Evolutionary conservation across 2,329 filamentous ascomycete species (phyloP), one percentile per base, ranked within the genome.

Genomic region (Leptosphaerulina australis): DNA sequence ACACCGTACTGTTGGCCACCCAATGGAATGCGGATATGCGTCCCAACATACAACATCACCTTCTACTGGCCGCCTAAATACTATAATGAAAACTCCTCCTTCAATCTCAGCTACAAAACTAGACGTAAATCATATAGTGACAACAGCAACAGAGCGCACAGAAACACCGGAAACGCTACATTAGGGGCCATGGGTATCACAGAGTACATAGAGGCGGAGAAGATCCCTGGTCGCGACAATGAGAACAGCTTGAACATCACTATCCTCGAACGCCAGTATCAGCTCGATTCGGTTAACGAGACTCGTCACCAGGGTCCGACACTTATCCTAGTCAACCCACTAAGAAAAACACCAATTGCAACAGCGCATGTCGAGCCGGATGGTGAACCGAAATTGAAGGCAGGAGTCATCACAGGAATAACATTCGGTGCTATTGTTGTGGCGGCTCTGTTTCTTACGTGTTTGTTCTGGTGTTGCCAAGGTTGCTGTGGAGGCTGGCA

Each of bases 1-100:
- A 55, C 52, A n/a, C 38, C 54, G 15, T 59, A 52, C 37, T 64
- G 59, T 50, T 64, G 44, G 40, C 59, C 61, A 3, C 58, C 50
- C 0, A 61, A 62, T 18, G 53, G 56, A 25, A 58, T 54, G 3
- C 46, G 58, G 7, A 56, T 64, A 33, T 62, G 59, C 44, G 21
- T 21, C 11, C 39, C 43, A 21, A 15, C 28, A 14, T 4, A 15
- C 24, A 21, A 29, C 17, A 15, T 50, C 0, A 10, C 30, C 35
- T 44, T 60, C 48, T 59, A 37, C 34, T 62, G 55, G 55, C 59
- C 60, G 3, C 15, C 36, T 7, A 10, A n/a, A 0, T 58, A 44
- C 47, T 62, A 59, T 50, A 11, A 41, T 15, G 26, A 50, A 10
- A 39, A 52, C 22, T 28, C 57, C 22, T 39, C 20, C 29, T 9